Base-by-base conservation (phyloP, 305 asterid genomes). In the Fraxinus velutina region DNA sequence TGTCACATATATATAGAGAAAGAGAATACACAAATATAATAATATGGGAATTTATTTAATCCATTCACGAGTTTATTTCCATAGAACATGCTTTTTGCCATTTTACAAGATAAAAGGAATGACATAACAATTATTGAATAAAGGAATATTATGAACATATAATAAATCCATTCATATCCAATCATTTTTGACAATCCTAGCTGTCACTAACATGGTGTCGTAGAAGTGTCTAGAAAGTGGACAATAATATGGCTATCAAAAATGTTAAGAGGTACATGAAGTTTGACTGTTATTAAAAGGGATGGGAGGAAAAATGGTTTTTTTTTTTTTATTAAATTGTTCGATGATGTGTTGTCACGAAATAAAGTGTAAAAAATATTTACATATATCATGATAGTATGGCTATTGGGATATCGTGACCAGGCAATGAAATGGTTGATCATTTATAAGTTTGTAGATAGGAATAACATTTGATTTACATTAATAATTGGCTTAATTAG, bases 1-100 rank as follows among this genome's bases (percentile, higher is more conserved):
- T 10, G 73, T 78, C 84, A 62, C 81, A 9, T 87, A 87, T 90
- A 87, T 89, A 90, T 88, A 84, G 81, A 24, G 34, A 9, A 39
- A 33, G 52, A 42, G 0, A 75, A 7, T n/a, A 4, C 50, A 9
- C 44, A 0, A 77, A 72, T 72, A 44, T 44, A 44, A 36, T 77
- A 75, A 76, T 64, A 7, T 29, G 19, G 5, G 50, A 42, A 1
- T 73, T 3, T 44, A 55, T 55, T 52, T 12, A 44, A 0, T 47
- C 85, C 42, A 60, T 19, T 21, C 70, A 73, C 19, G 17, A 42
- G 52, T 19, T 71, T 17, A 71, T 73, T 21, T 6, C 34, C 76
- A 9, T 50, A 29, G 75, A 55, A 76, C 82, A 82, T 79, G 78
- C 79, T 76, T 37, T 85, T 81, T 88, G 83, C 87, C 85, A 79